Percentiles rank a stretch among this genome's conserved stretches.
Conservation (phyloP, 805 yeast genomes). For the Teunomyces cretensis region DNA sequence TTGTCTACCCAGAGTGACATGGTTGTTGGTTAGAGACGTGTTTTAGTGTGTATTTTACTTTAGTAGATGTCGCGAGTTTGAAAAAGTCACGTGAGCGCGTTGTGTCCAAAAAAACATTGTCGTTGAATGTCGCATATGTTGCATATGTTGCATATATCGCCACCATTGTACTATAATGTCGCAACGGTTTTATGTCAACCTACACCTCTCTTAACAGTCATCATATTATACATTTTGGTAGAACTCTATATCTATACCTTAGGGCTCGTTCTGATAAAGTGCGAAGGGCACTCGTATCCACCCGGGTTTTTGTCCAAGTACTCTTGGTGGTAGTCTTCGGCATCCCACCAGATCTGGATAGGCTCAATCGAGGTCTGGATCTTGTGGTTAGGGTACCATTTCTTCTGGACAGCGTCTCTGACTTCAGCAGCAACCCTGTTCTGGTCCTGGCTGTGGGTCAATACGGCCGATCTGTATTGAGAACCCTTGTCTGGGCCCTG, state of each 20-base stretch:
- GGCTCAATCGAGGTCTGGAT: conserved; percentile 74
- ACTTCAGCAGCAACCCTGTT: conserved; percentile 41
- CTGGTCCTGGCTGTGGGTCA: conserved; percentile 58
- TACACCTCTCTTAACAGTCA: too few species aligned
- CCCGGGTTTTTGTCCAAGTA: conserved; percentile 77
- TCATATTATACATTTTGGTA: too few species aligned
- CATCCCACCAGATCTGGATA: conserved; percentile 75
- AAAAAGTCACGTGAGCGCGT: too few species aligned
- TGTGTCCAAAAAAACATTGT: too few species aligned
- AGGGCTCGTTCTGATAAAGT: conserved; percentile 68
- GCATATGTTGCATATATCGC: too few species aligned
- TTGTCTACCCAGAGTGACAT: conserved; percentile 99
- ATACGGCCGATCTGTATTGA: conserved; percentile 86
- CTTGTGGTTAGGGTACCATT: conserved; percentile 70
- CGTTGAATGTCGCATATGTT: too few species aligned
- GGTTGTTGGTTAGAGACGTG: conserved; percentile 8
- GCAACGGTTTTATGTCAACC: too few species aligned
- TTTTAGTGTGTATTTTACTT: conserved; percentile 1
- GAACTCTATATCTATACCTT: conserved; percentile 25
- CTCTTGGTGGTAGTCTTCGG: conserved; percentile 92
- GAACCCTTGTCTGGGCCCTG: conserved; percentile 92
- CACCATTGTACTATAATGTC: too few species aligned
- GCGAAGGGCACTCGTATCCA: conserved; percentile 92
- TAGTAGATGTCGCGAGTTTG: too few species aligned
- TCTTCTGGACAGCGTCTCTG: conserved; percentile 58